Percentiles rank a stretch among this genome's conserved stretches.
phyloP scores from a whole-genome alignment of 2,329 filamentous ascomycete genomes.

The Xylaria sp. region DNA sequence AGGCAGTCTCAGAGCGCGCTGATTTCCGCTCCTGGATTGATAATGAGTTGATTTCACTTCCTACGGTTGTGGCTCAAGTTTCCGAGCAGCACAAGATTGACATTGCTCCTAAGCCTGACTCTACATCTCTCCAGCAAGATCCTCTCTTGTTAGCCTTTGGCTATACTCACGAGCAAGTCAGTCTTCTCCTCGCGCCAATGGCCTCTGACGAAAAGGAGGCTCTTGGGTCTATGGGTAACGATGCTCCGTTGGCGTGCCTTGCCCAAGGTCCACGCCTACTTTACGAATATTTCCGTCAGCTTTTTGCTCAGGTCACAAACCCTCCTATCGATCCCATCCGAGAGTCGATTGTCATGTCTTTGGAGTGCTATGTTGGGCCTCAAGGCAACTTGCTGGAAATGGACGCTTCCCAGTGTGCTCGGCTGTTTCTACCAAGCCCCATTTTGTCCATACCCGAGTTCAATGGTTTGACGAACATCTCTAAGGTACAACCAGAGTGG shows the following conservation, averaged over 20 bases:
- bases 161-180: slow-evolving; percentile 96
- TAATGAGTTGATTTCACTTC: slow-evolving; percentile 83
- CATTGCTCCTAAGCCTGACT: slow-evolving; percentile 74
- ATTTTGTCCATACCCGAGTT: slow-evolving; percentile 91
- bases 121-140: slow-evolving; percentile 81
- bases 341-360: slow-evolving; percentile 97
- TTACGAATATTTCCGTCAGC: slow-evolving; percentile 96
- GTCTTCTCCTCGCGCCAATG: slow-evolving; percentile 91
- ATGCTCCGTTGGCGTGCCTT: slow-evolving; percentile 90
- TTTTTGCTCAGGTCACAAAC: slow-evolving; percentile 98
- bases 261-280: slow-evolving; percentile 89
- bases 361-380: slow-evolving; percentile 95
- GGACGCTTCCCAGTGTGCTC: slow-evolving; percentile 87
- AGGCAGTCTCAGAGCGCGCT: slow-evolving; percentile 83
- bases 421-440: slow-evolving; percentile 86
- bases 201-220: slow-evolving; percentile 97
- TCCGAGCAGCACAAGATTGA: slow-evolving; percentile 67
- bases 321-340: slow-evolving; percentile 96
- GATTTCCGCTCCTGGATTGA: slow-evolving; percentile 92
- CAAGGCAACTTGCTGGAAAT: slow-evolving; percentile 96
- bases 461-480: slow-evolving; percentile 85
- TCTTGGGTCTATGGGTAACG: slow-evolving; percentile 97
- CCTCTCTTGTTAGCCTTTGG: slow-evolving; percentile 86
- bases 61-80: slow-evolving; percentile 75
- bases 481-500: slow-evolving; percentile 79